Base-by-base conservation (phyloP, 176 grass and related monocot species). In the Eragrostis nindensis region DNA sequence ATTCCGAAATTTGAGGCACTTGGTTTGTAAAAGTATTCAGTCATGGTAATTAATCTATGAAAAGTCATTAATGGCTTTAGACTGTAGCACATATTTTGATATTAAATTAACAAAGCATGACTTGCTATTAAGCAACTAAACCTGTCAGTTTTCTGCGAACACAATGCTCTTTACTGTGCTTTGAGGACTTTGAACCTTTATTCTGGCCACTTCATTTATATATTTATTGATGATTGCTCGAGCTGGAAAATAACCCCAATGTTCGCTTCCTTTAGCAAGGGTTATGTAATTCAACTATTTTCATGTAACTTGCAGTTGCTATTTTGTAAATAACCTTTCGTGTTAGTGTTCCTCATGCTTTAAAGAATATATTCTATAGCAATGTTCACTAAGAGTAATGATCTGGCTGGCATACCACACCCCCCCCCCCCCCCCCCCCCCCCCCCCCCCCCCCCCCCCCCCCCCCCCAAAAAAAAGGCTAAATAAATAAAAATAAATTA, bases 271-370 rank as follows among this genome's bases (percentile, higher is more conserved):
- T 36, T 36, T 4, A 36, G 32, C 50, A 43, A 22, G 38, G 14
- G 44, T 64, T 14, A 21, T 36, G 24, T 56, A 42, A n/a, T 47
- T 12, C 29, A 52, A 52, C 32, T 55, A 22, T 7, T 24, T 21
- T 29, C 38, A 13, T 73, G 12, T 48, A 52, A 22, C 43, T 67
- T 44, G 5, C 25, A 42, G 61, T 21, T 10, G 3, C 45, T 72
- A 22, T 66, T 41, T 11, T 71, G n/a, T 36, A 59, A 59, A 21
- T 56, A 45, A 67, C 22, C 14, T 13, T 45, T 42, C 24, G 25
- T 75, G 25, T 8, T 70, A 68, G 50, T 84, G 12, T 13, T 47
- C 53, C 13, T 48, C 27, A 19, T 63, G 55, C 64, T 60, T 68
- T 47, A 30, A 44, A 4, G 1, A 15, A 60, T 24, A 70, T 69